Conservation (phyloP, 176 grass and related monocot genomes). For the maize (Zea mays) region DNA sequence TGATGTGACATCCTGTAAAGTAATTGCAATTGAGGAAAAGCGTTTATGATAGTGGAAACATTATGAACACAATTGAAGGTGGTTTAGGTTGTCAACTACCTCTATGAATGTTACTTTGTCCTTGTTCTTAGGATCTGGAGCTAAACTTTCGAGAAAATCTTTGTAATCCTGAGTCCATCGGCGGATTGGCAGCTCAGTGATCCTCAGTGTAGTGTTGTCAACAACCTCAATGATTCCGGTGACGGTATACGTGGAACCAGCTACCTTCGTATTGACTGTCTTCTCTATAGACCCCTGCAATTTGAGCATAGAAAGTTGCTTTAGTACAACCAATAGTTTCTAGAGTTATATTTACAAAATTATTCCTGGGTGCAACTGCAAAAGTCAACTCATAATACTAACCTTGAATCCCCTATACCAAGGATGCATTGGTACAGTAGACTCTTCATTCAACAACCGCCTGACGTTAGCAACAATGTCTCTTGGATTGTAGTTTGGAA, state of each 20-base stretch:
- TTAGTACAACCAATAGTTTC: background rate
- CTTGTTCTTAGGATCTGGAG: constrained; percentile 45
- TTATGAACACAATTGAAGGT: constrained; percentile 2
- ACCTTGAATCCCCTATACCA: constrained; percentile 97
- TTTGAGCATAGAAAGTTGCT: background rate
- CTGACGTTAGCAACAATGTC: constrained; percentile 74
- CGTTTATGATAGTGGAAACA: background rate
- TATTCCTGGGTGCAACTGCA: background rate
- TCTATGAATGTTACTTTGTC: constrained; percentile 57
- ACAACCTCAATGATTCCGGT: constrained; percentile 68
- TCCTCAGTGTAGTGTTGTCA: constrained; percentile 51
- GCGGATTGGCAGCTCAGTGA: constrained; percentile 74
- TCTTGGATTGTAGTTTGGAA: constrained; percentile 91
- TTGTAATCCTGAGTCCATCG: constrained; percentile 84
- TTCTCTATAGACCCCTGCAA: constrained; percentile 67
- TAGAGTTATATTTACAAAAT: background rate
- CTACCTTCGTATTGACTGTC: constrained; percentile 50
- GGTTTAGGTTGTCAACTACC: constrained; percentile 32
- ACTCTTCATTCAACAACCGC: constrained; percentile 56
- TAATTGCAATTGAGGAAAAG: constrained; percentile 1
- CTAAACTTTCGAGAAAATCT: constrained; percentile 54
- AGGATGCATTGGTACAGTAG: constrained; percentile 67
- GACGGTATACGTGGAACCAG: constrained; percentile 68
- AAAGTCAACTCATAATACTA: background rate
- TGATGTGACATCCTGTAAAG: constrained; percentile 43